Percentiles rank a stretch among this genome's conserved stretches.
These are phyloP conservation scores for Saccharum hybrid DNA, from an alignment of 202 grass and related monocot genomes.

Conservation along the genomic window DNA sequence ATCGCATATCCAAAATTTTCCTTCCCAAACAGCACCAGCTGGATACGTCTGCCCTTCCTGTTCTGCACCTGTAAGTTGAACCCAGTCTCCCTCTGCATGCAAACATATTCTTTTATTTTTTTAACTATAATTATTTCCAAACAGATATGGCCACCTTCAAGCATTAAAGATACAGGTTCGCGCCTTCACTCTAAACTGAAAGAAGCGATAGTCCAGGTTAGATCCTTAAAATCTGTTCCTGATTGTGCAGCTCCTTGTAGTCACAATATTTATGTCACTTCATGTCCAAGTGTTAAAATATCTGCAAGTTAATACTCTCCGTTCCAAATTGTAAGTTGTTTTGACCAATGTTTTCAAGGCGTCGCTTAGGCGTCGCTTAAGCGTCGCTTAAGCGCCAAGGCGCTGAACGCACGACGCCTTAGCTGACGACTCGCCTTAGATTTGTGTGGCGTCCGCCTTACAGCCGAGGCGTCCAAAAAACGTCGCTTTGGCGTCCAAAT, in stretches of 20 bases:
- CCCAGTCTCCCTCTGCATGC: slow-evolving; percentile 22
- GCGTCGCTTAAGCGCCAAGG: no score
- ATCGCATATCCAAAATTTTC: slow-evolving; percentile 80
- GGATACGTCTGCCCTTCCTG: slow-evolving; percentile 90
- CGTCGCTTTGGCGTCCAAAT: no score
- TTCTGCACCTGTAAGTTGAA: slow-evolving; percentile 75
- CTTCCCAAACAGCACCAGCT: slow-evolving; percentile 82
- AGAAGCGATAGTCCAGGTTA: slow-evolving; percentile 83
- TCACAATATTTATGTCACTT: neutral
- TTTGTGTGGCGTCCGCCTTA: no score
- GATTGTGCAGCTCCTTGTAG: neutral
- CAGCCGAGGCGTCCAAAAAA: no score
- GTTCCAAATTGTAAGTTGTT: neutral
- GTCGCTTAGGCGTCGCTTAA: no score
- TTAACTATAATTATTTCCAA: slow-evolving; percentile 31
- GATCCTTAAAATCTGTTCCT: slow-evolving; percentile 34
- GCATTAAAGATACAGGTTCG: slow-evolving; percentile 96
- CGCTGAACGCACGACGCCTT: no score
- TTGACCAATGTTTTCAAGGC: neutral
- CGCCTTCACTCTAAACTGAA: slow-evolving; percentile 79
- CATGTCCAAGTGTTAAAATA: neutral
- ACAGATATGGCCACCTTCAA: slow-evolving; percentile 95
- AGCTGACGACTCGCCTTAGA: no score
- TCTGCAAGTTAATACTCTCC: slow-evolving; percentile 15
- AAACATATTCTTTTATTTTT: slow-evolving; percentile 34